A percentile compares a stretch with the other conserved stretches of the same genome.
Conservation (phyloP, 441 rosid species). For the Jatropha multifida region DNA sequence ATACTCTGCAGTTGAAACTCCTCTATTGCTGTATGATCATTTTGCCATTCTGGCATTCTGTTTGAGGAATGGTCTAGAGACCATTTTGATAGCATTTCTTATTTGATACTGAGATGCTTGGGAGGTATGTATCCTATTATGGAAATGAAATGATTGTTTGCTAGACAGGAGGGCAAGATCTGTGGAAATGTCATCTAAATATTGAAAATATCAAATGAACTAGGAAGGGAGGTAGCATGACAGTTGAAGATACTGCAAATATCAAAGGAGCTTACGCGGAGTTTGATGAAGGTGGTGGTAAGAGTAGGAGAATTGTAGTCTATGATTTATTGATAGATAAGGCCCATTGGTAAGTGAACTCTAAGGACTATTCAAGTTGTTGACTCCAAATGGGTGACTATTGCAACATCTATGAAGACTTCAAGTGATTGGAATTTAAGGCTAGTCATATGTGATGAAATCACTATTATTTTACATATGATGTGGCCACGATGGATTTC, state of each 20-base stretch:
- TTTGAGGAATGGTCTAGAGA: neutral
- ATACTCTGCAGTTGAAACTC: neutral
- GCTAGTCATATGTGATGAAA: neutral
- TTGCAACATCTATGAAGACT: neutral
- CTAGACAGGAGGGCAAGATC: neutral
- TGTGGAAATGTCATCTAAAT: neutral
- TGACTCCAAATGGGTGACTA: neutral
- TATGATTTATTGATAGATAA: neutral
- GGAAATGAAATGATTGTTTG: conserved; percentile 1
- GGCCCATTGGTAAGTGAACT: neutral
- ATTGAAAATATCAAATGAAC: neutral
- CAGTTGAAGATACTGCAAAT: conserved; percentile 2
- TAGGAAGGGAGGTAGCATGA: neutral
- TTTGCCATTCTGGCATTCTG: neutral
- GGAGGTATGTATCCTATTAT: neutral
- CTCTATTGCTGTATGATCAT: neutral
- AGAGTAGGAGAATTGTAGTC: neutral
- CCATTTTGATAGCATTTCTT: neutral
- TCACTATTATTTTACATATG: neutral
- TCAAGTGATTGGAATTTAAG: neutral
- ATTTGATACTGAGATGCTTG: neutral
- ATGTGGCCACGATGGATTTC: neutral
- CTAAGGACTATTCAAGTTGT: neutral
- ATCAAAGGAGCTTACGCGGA: neutral
- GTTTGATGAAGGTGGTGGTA: neutral